A percentile compares a stretch with the other conserved stretches of the same genome.
These are phyloP conservation scores for Chalaropsis thielavioides DNA, from an alignment of 2,329 filamentous ascomycete genomes.

Conservation along the genomic window DNA sequence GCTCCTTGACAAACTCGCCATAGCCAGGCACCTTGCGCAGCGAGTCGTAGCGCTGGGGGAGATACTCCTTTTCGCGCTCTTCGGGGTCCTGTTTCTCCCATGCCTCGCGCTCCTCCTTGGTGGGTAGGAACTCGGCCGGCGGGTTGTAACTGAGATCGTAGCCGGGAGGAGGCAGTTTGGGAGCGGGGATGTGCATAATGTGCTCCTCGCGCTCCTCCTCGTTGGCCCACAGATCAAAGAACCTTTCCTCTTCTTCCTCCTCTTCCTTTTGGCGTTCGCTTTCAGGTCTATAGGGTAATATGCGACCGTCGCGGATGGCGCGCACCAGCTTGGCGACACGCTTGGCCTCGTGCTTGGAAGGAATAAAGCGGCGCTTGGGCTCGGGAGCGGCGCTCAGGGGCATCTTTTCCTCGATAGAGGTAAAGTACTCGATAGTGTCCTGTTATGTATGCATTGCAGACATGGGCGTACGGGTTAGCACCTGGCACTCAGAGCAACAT, in stretches of 20 bases:
- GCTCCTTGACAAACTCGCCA: slow-evolving; percentile 78
- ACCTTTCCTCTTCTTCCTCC: slow-evolving; percentile 53
- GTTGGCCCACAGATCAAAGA: slow-evolving; percentile 91
- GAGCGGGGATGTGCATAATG: slow-evolving; percentile 86
- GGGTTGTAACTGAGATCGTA: slow-evolving; percentile 97
- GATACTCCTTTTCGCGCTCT: slow-evolving; percentile 76
- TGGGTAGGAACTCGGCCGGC: slow-evolving; percentile 82
- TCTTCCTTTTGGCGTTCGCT: slow-evolving; percentile 54
- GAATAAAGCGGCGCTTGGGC: slow-evolving; percentile 86
- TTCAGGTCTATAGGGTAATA: slow-evolving; percentile 73
- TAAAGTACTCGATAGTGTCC: slow-evolving; percentile 89
- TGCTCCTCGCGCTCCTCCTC: slow-evolving; percentile 72
- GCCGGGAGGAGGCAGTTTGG: slow-evolving; percentile 81
- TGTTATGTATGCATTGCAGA: slow-evolving; percentile 22
- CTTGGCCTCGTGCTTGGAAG: slow-evolving; percentile 94
- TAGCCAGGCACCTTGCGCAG: slow-evolving; percentile 88
- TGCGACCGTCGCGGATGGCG: slow-evolving; percentile 86
- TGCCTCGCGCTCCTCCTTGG: slow-evolving; percentile 63
- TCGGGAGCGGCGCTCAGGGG: slow-evolving; percentile 87
- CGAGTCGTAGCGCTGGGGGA: slow-evolving; percentile 69
- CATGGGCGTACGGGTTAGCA: not conserved
- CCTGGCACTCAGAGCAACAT: not conserved
- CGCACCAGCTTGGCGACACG: slow-evolving; percentile 93
- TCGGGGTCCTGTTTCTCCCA: slow-evolving; percentile 84
- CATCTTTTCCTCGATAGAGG: slow-evolving; percentile 81